These are phyloP conservation scores for Pyricularia sp. DNA, from an alignment of 2,329 filamentous ascomycete genomes.

Conservation along the genomic window DNA sequence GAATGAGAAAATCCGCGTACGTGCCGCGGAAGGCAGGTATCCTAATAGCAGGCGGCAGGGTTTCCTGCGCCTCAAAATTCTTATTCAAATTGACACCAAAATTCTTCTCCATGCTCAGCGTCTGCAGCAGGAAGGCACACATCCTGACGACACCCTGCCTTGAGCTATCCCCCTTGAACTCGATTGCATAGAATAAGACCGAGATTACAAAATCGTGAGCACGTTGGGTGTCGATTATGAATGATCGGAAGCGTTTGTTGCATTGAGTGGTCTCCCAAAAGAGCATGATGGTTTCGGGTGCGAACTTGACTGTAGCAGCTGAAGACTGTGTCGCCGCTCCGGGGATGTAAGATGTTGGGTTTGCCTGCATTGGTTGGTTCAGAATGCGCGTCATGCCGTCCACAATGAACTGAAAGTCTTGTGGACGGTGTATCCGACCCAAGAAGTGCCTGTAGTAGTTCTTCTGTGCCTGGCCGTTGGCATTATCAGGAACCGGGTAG, in stretches of 20 bases:
- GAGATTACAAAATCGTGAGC: constrained; percentile 88
- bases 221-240: constrained; percentile 90
- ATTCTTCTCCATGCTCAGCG: constrained; percentile 79
- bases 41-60: constrained; percentile 66
- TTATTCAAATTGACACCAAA: constrained; percentile 88
- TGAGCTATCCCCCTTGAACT: constrained; percentile 71
- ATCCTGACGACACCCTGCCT: constrained; percentile 90
- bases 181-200: constrained; percentile 82
- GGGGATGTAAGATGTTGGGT: constrained; percentile 66
- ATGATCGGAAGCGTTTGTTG: constrained; percentile 92
- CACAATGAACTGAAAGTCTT: constrained; percentile 95
- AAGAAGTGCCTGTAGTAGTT: constrained; percentile 93
- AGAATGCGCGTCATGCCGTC: constrained; percentile 88
- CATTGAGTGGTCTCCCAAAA: constrained; percentile 97
- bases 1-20: constrained; percentile 88
- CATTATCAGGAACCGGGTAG: constrained; percentile 71
- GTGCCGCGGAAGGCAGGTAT: constrained; percentile 76
- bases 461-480: constrained; percentile 38
- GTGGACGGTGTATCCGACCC: constrained; percentile 76
- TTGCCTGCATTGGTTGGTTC: constrained; percentile 84
- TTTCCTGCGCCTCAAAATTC: constrained; percentile 77
- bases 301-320: constrained; percentile 45
- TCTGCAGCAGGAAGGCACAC: constrained; percentile 95
- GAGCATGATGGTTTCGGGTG: constrained; percentile 89
- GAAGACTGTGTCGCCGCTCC: constrained; percentile 60